These are phyloP conservation scores for Xylariomycetidae sp. DNA, from an alignment of 2,329 filamentous ascomycete genomes.

Conservation along the genomic window DNA sequence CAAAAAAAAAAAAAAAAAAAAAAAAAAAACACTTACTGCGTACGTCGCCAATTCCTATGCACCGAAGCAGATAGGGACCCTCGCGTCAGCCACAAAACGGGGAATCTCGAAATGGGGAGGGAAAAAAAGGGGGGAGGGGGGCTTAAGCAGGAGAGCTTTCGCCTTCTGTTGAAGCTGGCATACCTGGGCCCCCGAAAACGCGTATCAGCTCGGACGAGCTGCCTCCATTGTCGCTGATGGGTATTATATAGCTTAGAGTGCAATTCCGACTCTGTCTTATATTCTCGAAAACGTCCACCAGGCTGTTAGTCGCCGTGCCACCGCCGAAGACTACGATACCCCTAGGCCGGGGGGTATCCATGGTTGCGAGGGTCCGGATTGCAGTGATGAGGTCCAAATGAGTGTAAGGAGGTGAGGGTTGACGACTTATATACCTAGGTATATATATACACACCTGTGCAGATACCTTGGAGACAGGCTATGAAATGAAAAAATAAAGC, in stretches of 20 bases:
- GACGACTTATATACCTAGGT: no score
- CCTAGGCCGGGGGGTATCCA: slow-evolving; percentile 17
- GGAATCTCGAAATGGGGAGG: not conserved
- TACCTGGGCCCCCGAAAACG: slow-evolving; percentile 90
- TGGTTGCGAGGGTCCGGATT: slow-evolving; percentile 6
- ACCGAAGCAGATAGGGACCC: no score
- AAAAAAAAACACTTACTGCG: slow-evolving; percentile 19
- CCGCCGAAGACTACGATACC: slow-evolving; percentile 86
- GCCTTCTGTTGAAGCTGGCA: no score
- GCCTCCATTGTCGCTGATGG: slow-evolving; percentile 93
- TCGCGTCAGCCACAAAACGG: not conserved
- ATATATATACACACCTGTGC: no score
- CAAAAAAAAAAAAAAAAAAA: no score
- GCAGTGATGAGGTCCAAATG: no score
- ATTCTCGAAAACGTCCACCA: slow-evolving; percentile 82
- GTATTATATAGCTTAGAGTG: slow-evolving; percentile 78
- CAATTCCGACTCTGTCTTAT: slow-evolving; percentile 62
- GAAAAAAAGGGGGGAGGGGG: not conserved
- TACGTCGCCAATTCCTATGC: slow-evolving; percentile 27
- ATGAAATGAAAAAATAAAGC: no score
- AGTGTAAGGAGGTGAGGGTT: no score
- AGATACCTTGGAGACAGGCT: no score
- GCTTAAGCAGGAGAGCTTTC: no score
- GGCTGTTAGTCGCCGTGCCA: slow-evolving; percentile 87
- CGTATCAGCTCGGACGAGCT: slow-evolving; percentile 90